Conservation (phyloP, 257 asterid genomes). For the Solanum raphanifolium region DNA sequence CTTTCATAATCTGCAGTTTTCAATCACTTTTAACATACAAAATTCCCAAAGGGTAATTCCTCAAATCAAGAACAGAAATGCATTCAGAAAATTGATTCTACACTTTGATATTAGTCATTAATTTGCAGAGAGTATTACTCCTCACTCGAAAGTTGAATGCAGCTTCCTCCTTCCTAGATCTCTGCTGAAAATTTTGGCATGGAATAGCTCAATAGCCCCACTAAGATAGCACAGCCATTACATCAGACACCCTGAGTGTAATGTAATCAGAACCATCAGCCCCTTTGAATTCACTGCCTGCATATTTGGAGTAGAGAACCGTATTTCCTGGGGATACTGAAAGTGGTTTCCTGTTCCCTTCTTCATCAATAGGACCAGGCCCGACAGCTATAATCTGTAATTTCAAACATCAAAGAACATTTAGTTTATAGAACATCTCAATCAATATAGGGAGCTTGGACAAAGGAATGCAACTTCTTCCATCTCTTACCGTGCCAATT, state of each 20-base stretch:
- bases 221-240: constrained; percentile 77
- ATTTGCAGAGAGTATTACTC: not conserved
- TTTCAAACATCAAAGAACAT: not conserved
- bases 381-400: constrained; percentile 78
- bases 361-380: constrained; percentile 79
- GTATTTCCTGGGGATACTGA: constrained; percentile 65
- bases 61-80: not conserved
- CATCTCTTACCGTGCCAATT: constrained; percentile 58
- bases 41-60: not conserved
- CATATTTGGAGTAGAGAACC: constrained; percentile 77
- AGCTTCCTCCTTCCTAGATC: not conserved
- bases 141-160: not conserved
- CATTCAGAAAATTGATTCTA: not conserved
- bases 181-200: not conserved
- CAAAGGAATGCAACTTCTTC: not conserved
- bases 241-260: constrained; percentile 65
- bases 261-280: constrained; percentile 65
- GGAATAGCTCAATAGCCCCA: not conserved
- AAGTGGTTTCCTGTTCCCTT: constrained; percentile 66
- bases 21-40: not conserved
- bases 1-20: not conserved
- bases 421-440: not conserved
- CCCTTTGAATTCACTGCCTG: constrained; percentile 84
- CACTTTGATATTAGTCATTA: not conserved
- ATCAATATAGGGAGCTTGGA: not conserved